Conservation (phyloP, 768 basidiomycete genomes). For the Trametopsis cervina region DNA sequence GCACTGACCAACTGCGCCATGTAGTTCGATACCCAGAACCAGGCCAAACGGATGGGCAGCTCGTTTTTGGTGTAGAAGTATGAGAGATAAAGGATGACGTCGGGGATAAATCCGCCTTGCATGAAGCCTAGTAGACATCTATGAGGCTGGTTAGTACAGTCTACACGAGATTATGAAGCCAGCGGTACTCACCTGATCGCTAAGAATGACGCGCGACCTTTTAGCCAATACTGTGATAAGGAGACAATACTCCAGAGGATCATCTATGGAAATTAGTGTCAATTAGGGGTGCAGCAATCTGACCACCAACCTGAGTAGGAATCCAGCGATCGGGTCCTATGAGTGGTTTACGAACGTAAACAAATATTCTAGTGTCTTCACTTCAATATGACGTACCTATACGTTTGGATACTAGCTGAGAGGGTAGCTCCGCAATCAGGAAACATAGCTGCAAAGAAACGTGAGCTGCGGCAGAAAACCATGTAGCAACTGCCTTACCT, state of each 20-base stretch:
- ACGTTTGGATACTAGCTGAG: constrained; percentile 61
- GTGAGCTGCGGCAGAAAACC: too few relatives aligned
- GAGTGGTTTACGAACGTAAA: not conserved
- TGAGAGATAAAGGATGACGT: constrained; percentile 56
- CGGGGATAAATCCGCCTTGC: constrained; percentile 62
- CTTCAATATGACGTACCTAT: constrained; percentile 38
- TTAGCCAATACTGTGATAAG: constrained; percentile 50
- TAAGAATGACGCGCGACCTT: constrained; percentile 45
- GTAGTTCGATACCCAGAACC: constrained; percentile 63
- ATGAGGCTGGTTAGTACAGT: too few relatives aligned
- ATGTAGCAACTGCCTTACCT: constrained; percentile 53
- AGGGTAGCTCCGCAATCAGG: constrained; percentile 49
- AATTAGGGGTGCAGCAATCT: too few relatives aligned
- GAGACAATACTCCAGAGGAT: constrained; percentile 51
- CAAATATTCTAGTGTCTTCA: not conserved
- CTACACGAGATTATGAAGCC: too few relatives aligned
- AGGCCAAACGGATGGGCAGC: constrained; percentile 56
- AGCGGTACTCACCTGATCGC: constrained; percentile 43
- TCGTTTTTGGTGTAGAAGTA: constrained; percentile 60
- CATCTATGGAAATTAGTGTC: constrained; percentile 34
- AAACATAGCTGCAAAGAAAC: constrained; percentile 22
- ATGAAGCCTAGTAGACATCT: constrained; percentile 51
- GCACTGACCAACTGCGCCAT: constrained; percentile 46
- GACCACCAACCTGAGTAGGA: constrained; percentile 39
- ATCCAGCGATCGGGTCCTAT: constrained; percentile 56